Evolutionary conservation across 805 yeast species (phyloP).

Genomic region (Hagleromyces aurorensis): DNA sequence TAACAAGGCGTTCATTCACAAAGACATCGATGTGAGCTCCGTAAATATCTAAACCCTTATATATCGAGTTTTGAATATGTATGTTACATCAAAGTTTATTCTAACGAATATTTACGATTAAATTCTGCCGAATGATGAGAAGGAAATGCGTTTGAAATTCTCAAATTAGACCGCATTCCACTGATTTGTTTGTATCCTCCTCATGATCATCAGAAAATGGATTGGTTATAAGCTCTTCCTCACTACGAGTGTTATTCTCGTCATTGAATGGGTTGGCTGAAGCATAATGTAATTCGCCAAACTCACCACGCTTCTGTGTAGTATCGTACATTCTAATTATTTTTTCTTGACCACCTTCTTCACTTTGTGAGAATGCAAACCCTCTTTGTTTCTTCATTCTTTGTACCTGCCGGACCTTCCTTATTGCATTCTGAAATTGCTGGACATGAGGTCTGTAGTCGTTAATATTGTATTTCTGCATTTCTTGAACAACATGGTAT

Average conservation of each 20-base stretch:
- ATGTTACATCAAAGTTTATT: too few species aligned
- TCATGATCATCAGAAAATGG: conserved; percentile 10
- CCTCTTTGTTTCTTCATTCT: conserved; percentile 98
- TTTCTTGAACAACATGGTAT: conserved; percentile 93
- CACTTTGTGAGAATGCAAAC: conserved; percentile 94
- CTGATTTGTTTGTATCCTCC: too few species aligned
- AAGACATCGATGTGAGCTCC: conserved; percentile 40
- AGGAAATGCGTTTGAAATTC: background rate
- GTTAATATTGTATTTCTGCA: conserved; percentile 89
- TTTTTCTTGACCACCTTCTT: conserved; percentile 81
- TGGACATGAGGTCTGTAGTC: conserved; percentile 95
- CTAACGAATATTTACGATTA: too few species aligned
- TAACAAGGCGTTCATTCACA: conserved; percentile 63
- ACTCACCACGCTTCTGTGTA: conserved; percentile 71
- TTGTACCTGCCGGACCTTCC: conserved; percentile 96
- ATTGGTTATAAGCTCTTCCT: too few species aligned
- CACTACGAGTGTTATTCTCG: conserved; percentile 2
- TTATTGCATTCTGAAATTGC: conserved; percentile 92
- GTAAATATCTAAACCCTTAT: conserved; percentile 26
- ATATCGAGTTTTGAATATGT: too few species aligned
- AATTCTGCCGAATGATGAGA: too few species aligned
- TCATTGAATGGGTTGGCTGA: conserved; percentile 29
- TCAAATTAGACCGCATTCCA: background rate
- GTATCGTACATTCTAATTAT: conserved; percentile 93
- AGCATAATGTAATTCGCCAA: conserved; percentile 50